These are phyloP conservation scores for Cyclotella cryptica DNA, from an alignment of 108 stramenopile species.

Conservation along the genomic window DNA sequence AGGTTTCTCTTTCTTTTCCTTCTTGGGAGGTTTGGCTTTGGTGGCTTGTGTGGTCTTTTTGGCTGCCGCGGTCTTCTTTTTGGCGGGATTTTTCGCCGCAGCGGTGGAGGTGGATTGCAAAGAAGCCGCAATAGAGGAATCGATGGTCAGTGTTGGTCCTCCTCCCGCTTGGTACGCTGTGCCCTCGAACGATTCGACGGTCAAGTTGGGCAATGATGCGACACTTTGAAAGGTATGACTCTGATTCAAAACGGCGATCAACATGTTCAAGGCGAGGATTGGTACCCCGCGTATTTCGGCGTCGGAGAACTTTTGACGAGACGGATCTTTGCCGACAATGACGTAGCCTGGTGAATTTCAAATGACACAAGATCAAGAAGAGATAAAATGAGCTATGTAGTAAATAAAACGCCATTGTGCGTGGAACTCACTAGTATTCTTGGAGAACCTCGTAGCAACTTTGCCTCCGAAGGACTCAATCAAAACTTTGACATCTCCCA, in stretches of 20 bases:
- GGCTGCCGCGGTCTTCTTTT: conserved; percentile 27
- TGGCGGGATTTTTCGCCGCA: conserved; percentile 2
- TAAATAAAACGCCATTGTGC: neutral
- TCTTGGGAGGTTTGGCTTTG: conserved; percentile 2
- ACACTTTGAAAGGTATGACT: conserved; percentile 21
- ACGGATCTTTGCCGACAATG: conserved; percentile 30
- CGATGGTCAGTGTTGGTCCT: neutral
- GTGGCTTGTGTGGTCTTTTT: neutral
- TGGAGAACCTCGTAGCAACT: conserved; percentile 31
- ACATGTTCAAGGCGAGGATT: conserved; percentile 34
- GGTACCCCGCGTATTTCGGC: conserved; percentile 30
- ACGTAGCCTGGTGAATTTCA: conserved; percentile 14
- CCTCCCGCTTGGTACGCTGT: conserved; percentile 27
- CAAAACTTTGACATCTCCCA: conserved; percentile 50
- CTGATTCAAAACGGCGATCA: conserved; percentile 38
- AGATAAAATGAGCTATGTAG: neutral
- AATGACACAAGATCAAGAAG: neutral
- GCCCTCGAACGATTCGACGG: conserved; percentile 24
- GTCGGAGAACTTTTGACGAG: conserved; percentile 23
- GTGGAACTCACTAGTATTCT: conserved; percentile 45
- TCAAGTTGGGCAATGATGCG: conserved; percentile 20
- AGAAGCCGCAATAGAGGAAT: neutral
- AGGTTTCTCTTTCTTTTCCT: conserved; percentile 9
- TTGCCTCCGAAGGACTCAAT: conserved; percentile 53
- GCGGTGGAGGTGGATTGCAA: neutral